Evolutionary conservation across 805 yeast species (phyloP), one percentile per base, ranked within the genome.

Genomic region (Pichia thaimueangensis): DNA sequence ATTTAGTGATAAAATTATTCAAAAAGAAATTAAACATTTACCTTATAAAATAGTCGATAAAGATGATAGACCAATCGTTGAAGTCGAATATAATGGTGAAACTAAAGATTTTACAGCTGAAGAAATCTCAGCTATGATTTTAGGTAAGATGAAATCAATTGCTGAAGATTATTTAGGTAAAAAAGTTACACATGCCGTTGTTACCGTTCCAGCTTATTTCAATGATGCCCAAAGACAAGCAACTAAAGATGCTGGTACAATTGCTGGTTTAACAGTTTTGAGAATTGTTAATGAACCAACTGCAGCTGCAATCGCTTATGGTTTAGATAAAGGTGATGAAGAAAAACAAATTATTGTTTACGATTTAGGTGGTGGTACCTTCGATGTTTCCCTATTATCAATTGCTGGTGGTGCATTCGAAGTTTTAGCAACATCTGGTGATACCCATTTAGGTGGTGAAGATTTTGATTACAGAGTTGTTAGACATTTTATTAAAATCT

Each of bases 291-390:
- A 86, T 64, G 95, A 86, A 73, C 95, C 95, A 58, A 88, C 97
- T 47, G 97, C 97, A 36, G 97, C 97, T 54, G 97, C 97, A 43
- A 86, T 88, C 67, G 97, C 97, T 51, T 88, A 88, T 69, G 97
- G 97, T 62, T 73, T 89, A 55, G 95, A 86, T 65, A 80, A 82
- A 63, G 74, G 78, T 48, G 82, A 80, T 30, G 83, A 77, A 51
- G 97, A 88, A 69, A 85, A 84, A 58, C 89, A 88, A 67, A 86
- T 88, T 53, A 79, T 88, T 60, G 94, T 88, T 44, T 88, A 86
- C 65, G 97, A 88, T 68, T 76, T 88, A 58, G 97, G 97, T 76
- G 97, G 97, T 69, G 97, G 97, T 75, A 88, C 97, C 53, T 88
- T 86, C 54, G 96, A 86, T 79, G 96, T 86, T 20, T 86, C 95